Conservation (phyloP, 2,329 filamentous ascomycete genomes). For the Beauveria sp. region DNA sequence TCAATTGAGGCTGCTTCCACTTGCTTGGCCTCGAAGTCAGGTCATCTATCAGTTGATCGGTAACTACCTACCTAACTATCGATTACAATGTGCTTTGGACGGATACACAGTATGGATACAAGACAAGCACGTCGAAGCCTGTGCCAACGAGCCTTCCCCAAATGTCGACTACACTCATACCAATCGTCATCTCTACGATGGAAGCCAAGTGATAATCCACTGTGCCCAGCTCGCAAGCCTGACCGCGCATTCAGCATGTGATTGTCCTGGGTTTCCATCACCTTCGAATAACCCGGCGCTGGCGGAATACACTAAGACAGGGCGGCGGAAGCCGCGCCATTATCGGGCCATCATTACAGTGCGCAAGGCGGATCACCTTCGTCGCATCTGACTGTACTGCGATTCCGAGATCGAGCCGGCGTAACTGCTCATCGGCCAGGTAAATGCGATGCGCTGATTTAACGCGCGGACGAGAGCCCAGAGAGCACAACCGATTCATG, state of each 20-base stretch:
- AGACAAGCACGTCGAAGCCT: neutral
- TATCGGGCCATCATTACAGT: neutral
- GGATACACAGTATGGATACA: neutral
- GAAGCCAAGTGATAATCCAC: too few species aligned
- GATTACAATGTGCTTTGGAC: too few species aligned
- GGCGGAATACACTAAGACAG: neutral
- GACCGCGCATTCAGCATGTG: neutral
- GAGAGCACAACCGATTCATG: neutral
- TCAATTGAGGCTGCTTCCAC: neutral
- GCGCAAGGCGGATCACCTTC: neutral
- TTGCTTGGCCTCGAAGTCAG: too few species aligned
- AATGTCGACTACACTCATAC: neutral
- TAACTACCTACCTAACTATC: too few species aligned
- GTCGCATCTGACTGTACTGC: constrained; percentile 5
- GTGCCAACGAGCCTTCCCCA: too few species aligned
- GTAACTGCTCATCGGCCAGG: neutral
- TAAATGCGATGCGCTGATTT: neutral
- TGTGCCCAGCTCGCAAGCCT: neutral
- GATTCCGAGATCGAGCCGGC: constrained; percentile 8
- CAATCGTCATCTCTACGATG: neutral
- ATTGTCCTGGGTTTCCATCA: neutral
- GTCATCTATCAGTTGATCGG: too few species aligned
- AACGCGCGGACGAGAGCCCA: neutral
- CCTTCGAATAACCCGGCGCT: neutral
- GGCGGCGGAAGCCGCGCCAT: constrained; percentile 1